These are phyloP conservation scores for Oehlia diaphana DNA, from an alignment of 192 early-diverging fungal species.

Conservation along the genomic window DNA sequence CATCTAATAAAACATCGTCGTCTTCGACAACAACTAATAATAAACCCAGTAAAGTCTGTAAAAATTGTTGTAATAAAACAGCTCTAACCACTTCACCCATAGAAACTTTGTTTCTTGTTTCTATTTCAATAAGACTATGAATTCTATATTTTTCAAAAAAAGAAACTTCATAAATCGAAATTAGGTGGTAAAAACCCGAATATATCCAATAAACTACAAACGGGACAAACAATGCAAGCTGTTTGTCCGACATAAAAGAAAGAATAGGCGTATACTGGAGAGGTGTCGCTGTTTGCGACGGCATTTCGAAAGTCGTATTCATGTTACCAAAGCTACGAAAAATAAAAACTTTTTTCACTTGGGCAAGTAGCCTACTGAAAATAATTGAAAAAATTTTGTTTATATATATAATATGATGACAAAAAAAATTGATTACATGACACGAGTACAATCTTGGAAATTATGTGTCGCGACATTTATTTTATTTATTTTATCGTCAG, in stretches of 20 bases:
- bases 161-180: conserved; percentile 58
- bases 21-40: conserved; percentile 32
- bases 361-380: too few species aligned
- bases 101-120: conserved; percentile 66
- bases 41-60: conserved; percentile 55
- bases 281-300: not conserved
- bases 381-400: too few species aligned
- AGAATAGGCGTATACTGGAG: conserved; percentile 32
- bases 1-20: conserved; percentile 16
- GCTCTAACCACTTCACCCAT: conserved; percentile 59
- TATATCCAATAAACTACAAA: conserved; percentile 70
- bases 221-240: conserved; percentile 54
- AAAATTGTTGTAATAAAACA: conserved; percentile 67
- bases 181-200: conserved; percentile 62
- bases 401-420: too few species aligned
- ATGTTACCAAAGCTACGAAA: not conserved
- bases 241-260: conserved; percentile 51
- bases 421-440: too few species aligned
- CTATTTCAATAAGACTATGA: conserved; percentile 53
- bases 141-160: conserved; percentile 72
- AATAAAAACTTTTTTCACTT: too few species aligned
- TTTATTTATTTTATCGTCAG: too few species aligned
- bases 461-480: too few species aligned
- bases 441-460: too few species aligned
- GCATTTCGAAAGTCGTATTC: not conserved